These are phyloP conservation scores for Torulaspora microellipsoides DNA, from an alignment of 805 yeast species.

Conservation along the genomic window DNA sequence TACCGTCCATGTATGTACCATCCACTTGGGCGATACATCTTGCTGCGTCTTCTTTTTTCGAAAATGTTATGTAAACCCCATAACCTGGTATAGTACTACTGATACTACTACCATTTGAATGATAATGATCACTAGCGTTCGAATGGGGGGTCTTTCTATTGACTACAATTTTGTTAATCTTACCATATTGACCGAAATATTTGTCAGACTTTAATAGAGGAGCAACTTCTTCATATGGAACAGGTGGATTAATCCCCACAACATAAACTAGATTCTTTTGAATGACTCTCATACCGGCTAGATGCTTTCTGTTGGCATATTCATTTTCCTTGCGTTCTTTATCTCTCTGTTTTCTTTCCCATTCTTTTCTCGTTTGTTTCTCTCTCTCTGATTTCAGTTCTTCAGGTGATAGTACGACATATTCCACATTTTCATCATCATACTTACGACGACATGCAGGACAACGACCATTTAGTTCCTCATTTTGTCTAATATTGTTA, in stretches of 20 bases:
- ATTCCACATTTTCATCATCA: conserved; percentile 90
- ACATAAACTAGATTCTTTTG: conserved; percentile 96
- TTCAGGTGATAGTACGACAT: conserved; percentile 75
- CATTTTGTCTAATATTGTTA: conserved; percentile 92
- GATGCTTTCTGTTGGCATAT: conserved; percentile 71
- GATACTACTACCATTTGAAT: conserved; percentile 14
- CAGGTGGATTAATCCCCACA: conserved; percentile 77
- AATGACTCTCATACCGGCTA: conserved; percentile 97
- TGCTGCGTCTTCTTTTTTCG: conserved; percentile 91
- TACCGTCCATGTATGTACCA: conserved; percentile 90
- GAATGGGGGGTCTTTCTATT: conserved; percentile 60
- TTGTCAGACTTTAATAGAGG: conserved; percentile 78
- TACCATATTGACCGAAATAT: conserved; percentile 98
- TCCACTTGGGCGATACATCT: conserved; percentile 87
- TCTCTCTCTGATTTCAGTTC: conserved; percentile 77
- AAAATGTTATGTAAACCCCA: conserved; percentile 93
- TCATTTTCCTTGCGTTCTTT: conserved; percentile 90
- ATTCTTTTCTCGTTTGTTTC: conserved; percentile 74
- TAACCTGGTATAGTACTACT: conserved; percentile 65
- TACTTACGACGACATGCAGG: conserved; percentile 96
- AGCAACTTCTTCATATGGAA: conserved; percentile 81
- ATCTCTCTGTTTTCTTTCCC: conserved; percentile 78
- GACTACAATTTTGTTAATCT: conserved; percentile 87
- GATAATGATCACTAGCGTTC: conserved; percentile 25
- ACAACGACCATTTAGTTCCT: conserved; percentile 91